A percentile compares a stretch with the other conserved stretches of the same genome.
These are phyloP conservation scores for Quillaja saponaria DNA, from an alignment of 306 rosid species.

Conservation along the genomic window DNA sequence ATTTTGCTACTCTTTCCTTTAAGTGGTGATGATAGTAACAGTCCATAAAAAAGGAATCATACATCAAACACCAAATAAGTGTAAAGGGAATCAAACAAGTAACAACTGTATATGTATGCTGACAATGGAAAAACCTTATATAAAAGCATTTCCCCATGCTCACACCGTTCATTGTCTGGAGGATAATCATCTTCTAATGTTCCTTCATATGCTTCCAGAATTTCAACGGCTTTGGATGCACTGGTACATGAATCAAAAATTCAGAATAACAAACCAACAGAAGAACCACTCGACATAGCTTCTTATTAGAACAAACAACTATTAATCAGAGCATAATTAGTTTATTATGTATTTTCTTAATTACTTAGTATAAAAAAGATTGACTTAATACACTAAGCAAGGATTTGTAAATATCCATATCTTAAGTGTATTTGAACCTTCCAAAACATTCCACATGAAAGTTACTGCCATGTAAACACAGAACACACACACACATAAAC, in stretches of 20 bases:
- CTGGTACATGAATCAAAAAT: conserved; percentile 42
- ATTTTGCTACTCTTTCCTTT: neutral
- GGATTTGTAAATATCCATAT: too few relatives aligned
- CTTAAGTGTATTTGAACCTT: too few relatives aligned
- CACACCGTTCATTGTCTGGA: conserved; percentile 94
- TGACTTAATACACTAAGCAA: too few relatives aligned
- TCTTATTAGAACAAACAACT: too few relatives aligned
- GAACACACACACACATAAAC: too few relatives aligned
- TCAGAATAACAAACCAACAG: conserved; percentile 18
- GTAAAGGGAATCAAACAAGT: conserved; percentile 26
- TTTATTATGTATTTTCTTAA: too few relatives aligned
- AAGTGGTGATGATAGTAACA: too few relatives aligned
- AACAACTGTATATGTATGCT: conserved; percentile 24
- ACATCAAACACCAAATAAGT: conserved; percentile 13
- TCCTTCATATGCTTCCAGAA: conserved; percentile 98
- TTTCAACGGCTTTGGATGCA: conserved; percentile 87
- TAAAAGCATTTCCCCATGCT: conserved; percentile 97
- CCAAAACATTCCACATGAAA: too few relatives aligned
- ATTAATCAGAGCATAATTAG: too few relatives aligned
- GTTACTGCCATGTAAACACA: too few relatives aligned
- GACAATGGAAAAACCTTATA: conserved; percentile 64
- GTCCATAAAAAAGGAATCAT: neutral
- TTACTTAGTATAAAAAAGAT: too few relatives aligned
- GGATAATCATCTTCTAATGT: conserved; percentile 95
- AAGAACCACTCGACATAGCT: neutral